Base-by-base conservation (phyloP, 1,284 basidiomycete species). In the Apiotrichum sp. region DNA sequence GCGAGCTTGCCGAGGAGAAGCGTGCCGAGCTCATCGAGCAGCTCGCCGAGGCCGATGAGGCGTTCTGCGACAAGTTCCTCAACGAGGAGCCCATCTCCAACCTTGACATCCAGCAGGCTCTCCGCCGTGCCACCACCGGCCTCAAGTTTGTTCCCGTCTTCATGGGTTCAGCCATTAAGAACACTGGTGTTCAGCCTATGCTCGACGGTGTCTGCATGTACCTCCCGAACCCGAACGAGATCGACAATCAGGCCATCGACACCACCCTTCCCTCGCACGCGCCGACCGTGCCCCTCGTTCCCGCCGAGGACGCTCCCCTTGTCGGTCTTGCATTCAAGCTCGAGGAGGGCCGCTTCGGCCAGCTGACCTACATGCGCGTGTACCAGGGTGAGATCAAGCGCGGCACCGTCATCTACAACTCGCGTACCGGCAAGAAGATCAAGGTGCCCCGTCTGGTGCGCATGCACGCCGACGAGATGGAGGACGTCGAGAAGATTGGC, bases 391-490 rank as follows among this genome's bases (percentile, higher is more conserved):
- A 84, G 47, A 77, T 98, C 70, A 89, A 85, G 77, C 88, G 89
- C 74, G 86, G 89, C 1, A 83, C 82, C 58, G 81, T 86, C 62
- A 95, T 99, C 69, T 93, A 83, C 79, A 97, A 98, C 71, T 91
- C 90, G 5, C 82, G 93, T 44, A 95, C 93, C 22, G 96, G 93
- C 50, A 99, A 98, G 81, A 91, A 87, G 77, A 89, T 98, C 78
- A 98, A 98, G 78, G 90, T 98, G n/a, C 93, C 95, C 7, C 83
- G 95, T 48, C 79, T 99, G 61, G 96, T 98, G 58, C 83, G 93
- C 58, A 97, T 99, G 96, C 96, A 99, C 78, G 87, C 87, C 73
- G 91, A 98, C 70, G 95, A 98, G 78, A 98, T 98, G 96, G 96
- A 98, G 86, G 96, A 99, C 67, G 88, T 98, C 57, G 88, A 95